Evolutionary conservation across 1,284 basidiomycete genomes (phyloP).

Genomic region (Rhodotorula sp.): DNA sequence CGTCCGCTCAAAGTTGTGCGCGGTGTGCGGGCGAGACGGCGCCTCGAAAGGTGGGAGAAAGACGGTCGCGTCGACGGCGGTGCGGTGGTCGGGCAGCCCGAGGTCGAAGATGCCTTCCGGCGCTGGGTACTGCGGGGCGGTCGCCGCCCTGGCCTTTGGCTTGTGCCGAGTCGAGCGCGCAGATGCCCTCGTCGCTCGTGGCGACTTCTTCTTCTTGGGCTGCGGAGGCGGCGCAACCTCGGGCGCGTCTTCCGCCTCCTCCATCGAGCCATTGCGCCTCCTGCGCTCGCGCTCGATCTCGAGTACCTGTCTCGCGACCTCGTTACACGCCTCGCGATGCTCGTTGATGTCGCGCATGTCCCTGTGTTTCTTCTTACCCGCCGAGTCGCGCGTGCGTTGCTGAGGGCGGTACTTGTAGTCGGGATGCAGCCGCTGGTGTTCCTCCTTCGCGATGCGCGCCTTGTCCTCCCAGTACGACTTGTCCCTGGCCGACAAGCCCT

Average conservation of each 20-base stretch:
- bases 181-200: not conserved
- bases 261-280: not conserved
- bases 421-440: slow-evolving; percentile 42
- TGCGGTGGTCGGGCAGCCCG: not conserved
- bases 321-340: slow-evolving; percentile 17
- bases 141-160: not conserved
- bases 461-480: slow-evolving; percentile 44
- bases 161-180: not conserved
- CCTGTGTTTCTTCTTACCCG: slow-evolving; percentile 23
- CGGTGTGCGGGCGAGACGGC: not conserved
- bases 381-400: slow-evolving; percentile 34
- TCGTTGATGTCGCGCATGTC: slow-evolving; percentile 3
- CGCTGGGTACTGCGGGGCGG: not conserved
- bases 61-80: not conserved
- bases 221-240: not conserved
- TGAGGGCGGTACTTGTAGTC: slow-evolving; percentile 46
- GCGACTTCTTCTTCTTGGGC: not conserved
- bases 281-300: not conserved
- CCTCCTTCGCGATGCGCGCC: slow-evolving; percentile 43
- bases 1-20: not conserved
- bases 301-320: slow-evolving; percentile 13
- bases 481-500: slow-evolving; percentile 39
- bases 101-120: not conserved
- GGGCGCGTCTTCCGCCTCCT: not conserved
- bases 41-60: no score